Base-by-base conservation (phyloP, 768 basidiomycete genomes). In the Tulasnella sp. region DNA sequence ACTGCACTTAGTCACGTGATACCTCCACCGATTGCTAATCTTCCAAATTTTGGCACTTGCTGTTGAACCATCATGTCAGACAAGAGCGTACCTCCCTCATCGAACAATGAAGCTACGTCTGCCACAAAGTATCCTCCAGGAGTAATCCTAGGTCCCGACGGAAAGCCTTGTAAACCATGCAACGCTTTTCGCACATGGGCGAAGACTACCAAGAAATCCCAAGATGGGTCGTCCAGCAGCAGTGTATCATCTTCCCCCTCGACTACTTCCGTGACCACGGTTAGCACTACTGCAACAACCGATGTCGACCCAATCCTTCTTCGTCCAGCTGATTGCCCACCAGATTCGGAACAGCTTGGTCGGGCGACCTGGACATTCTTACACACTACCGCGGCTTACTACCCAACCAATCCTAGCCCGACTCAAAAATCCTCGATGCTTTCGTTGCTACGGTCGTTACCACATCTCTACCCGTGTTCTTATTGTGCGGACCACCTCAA, bases 341-440 rank as follows among this genome's bases (percentile, higher is more conserved):
- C 91, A 0, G 92, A 96, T 65, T 81, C 81, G 39, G 88, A 91
- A 61, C 72, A 78, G 53, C 80, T 98, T 43, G 93, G 93, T 2
- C 78, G 79, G 43, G 83, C 92, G 39, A 93, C 93, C 1, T 96
- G 93, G 93, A 83, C 90, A 13, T 98, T 98, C 74, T 72, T 98
- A 28, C 93, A 96, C 61, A 81, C 90, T 7, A 83, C 93, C 4
- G 92, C 91, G 0, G 89, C 93, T 19, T 95, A 96, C 66, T 98
- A 91, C 67, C 91, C 93, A 24, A 77, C 81, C n/a, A 66, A 69
- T 13, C 88, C 93, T 0, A 77, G 81, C 0, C 71, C 78, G 1
- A 67, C 69, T 5, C 88, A 93, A 59, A 81, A 84, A 52, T 73
- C 77, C 25, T 79, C 85, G 57, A 96, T 96, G 91, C 69, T 87